Base-by-base conservation (phyloP, 2,329 filamentous ascomycete genomes). In the Teratosphaeria zuluensis region DNA sequence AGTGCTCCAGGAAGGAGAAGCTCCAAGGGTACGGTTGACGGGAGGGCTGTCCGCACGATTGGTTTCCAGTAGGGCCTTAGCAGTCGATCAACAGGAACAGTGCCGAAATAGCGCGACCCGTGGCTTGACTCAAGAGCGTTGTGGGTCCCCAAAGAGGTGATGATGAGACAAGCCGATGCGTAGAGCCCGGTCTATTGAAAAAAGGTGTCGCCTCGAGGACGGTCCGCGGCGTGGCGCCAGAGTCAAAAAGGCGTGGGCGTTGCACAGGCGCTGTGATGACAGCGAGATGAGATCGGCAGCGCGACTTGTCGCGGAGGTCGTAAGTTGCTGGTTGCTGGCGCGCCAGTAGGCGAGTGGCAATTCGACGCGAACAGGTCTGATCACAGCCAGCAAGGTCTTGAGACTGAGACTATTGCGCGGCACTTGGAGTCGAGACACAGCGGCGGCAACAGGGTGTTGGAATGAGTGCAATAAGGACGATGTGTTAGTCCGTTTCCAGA, bases 1-100 rank as follows among this genome's bases (percentile, higher is more conserved):
- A 21, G 19, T 21, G 42, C 59, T 63, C 60, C 48, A 58, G 55
- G 62, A 46, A 62, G 61, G 62, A 64, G 66, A 60, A 65, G 64
- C 57, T 64, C 65, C 64, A 66, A 63, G 61, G 56, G 61, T 54
- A 69, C 69, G 68, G 69, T 67, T 60, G 63, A 60, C 67, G 67
- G 66, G 64, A 62, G 61, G 58, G 60, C 57, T 48, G 63, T 57
- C 69, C 66, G 69, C 63, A 64, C 62, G 61, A 66, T 64, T 68
- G 63, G 67, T 62, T 58, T 64, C 59, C 42, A 48, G 42, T 48
- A 48, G 42, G n/a, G 42, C 42, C 59, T 64, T 67, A 68, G 68
- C 61, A 68, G 63, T 58, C 62, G 66, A 68, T 67, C 67, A 65
- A 65, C 59, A 66, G 62, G 58, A 64, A 64, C 66, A 68, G 62